phyloP scores from a whole-genome alignment of 345 rosid species.

The Orychophragmus violaceus region DNA sequence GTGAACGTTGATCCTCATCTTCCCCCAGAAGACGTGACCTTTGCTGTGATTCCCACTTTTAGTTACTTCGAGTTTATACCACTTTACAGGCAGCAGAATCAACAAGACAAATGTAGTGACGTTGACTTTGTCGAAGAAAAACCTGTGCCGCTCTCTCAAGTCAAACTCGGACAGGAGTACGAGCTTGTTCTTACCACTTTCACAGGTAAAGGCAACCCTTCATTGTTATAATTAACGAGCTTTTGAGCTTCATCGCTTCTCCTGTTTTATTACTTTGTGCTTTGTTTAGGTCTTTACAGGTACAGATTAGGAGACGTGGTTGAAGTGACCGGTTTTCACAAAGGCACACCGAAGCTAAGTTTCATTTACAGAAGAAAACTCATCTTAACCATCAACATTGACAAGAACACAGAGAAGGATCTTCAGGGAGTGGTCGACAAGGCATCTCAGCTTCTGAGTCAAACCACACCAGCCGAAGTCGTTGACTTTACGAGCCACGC shows the following conservation, averaged over 20 bases:
- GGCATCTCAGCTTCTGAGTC: conserved; percentile 50
- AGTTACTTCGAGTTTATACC: conserved; percentile 94
- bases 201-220: conserved; percentile 48
- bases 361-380: conserved; percentile 87
- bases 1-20: conserved; percentile 70
- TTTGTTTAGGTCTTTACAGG: conserved; percentile 67
- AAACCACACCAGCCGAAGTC: conserved; percentile 46
- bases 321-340: conserved; percentile 77
- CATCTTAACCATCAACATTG: conserved; percentile 71
- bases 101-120: conserved; percentile 26
- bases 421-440: conserved; percentile 74
- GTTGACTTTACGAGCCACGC: conserved; percentile 94
- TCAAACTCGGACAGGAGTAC: conserved; percentile 68
- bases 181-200: conserved; percentile 93
- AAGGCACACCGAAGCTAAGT: conserved; percentile 73
- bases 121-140: conserved; percentile 64
- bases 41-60: conserved; percentile 78
- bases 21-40: conserved; percentile 69
- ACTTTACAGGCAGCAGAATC: conserved; percentile 41
- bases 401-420: conserved; percentile 94
- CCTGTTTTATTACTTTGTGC: conserved; percentile 5
- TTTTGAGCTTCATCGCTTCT: background rate
- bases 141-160: conserved; percentile 71
- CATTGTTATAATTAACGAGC: background rate
- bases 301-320: conserved; percentile 84